A percentile compares a stretch with the other conserved stretches of the same genome.
These are phyloP conservation scores for Phaeodactylum tricornutum DNA, from an alignment of 108 stramenopile genomes.

Conservation along the genomic window DNA sequence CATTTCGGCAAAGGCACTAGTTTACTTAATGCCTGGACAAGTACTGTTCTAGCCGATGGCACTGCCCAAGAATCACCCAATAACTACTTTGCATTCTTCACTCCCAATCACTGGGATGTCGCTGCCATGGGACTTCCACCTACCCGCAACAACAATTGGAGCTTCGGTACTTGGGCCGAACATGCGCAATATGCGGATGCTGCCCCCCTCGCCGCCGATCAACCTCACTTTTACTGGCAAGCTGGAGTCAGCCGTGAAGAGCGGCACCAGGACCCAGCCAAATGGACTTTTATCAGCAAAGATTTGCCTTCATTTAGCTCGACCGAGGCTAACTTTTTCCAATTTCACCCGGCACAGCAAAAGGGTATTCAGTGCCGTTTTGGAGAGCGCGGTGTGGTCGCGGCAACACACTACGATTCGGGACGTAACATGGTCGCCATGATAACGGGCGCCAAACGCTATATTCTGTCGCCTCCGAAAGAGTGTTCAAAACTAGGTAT, in stretches of 20 bases:
- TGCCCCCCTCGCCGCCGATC: constrained; percentile 26
- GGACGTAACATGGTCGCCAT: constrained; percentile 91
- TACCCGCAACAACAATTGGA: constrained; percentile 55
- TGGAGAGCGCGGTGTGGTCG: constrained; percentile 83
- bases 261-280: constrained; percentile 14
- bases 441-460: constrained; percentile 90
- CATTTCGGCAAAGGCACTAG: constrained; percentile 28
- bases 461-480: constrained; percentile 80
- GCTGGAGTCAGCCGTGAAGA: constrained; percentile 54
- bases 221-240: constrained; percentile 79
- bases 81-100: constrained; percentile 81
- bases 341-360: constrained; percentile 46
- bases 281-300: constrained; percentile 64
- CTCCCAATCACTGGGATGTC: constrained; percentile 36
- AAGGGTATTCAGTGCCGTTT: constrained; percentile 87
- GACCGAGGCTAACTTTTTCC: constrained; percentile 56
- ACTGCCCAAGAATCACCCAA: constrained; percentile 54
- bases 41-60: constrained; percentile 26
- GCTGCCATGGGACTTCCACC: constrained; percentile 54
- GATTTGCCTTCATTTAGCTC: constrained; percentile 69
- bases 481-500: constrained; percentile 76
- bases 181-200: constrained; percentile 76
- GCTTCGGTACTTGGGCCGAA: constrained; percentile 52
- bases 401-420: constrained; percentile 91
- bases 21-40: background rate